Evolutionary conservation across 768 basidiomycete species (phyloP).

Genomic region (Brasilioporus rufonigricans): DNA sequence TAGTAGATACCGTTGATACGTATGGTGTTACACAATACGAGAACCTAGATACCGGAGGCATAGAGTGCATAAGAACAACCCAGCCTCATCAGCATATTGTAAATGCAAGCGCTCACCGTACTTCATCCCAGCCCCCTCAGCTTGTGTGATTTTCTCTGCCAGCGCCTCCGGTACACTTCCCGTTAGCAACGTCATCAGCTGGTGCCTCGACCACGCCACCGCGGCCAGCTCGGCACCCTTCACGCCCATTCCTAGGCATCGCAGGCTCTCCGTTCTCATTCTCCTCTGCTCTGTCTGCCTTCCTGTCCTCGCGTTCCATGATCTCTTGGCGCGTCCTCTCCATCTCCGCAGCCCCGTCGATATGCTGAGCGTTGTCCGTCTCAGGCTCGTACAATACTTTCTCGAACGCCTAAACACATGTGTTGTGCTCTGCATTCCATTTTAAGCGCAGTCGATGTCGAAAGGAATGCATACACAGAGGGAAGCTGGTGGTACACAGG

Average conservation of each 20-base stretch:
- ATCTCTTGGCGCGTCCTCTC: constrained; percentile 73
- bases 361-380: constrained; percentile 46
- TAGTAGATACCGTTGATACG: constrained; percentile 11
- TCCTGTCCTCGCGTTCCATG: constrained; percentile 71
- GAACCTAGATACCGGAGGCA: constrained; percentile 20
- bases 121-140: constrained; percentile 89
- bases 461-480: constrained; percentile 73
- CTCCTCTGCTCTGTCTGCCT: constrained; percentile 67
- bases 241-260: constrained; percentile 78
- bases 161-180: constrained; percentile 77
- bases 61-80: background rate
- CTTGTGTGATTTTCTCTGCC: constrained; percentile 83
- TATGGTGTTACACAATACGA: background rate
- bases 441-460: constrained; percentile 62
- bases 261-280: constrained; percentile 43
- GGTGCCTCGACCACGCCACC: constrained; percentile 71
- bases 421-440: constrained; percentile 75
- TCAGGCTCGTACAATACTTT: constrained; percentile 58
- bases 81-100: background rate
- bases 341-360: constrained; percentile 74
- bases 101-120: constrained; percentile 56
- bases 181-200: constrained; percentile 73
- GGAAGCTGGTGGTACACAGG: constrained; percentile 88
- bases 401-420: constrained; percentile 68
- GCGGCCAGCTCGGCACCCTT: constrained; percentile 71